Conservation (phyloP, 306 rosid genomes). For the Dalbergia cultrata region DNA sequence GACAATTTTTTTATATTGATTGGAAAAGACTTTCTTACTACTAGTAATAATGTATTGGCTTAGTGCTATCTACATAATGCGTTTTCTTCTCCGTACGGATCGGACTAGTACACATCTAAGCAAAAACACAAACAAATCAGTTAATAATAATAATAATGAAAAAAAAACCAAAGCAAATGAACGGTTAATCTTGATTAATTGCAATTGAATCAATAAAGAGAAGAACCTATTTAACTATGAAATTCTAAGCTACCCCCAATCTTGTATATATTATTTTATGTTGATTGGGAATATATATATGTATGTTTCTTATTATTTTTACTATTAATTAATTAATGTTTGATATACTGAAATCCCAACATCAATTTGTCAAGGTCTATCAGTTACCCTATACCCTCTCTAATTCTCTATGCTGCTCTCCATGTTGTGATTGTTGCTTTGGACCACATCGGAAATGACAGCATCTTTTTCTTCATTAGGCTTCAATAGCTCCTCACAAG, state of each 20-base stretch:
- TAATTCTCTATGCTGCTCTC: conserved; percentile 36
- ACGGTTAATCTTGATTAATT: conserved; percentile 8
- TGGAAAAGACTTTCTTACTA: not conserved
- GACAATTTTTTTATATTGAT: too few relatives aligned
- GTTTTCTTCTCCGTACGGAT: not conserved
- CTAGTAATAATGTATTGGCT: too few relatives aligned
- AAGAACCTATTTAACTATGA: conserved; percentile 5
- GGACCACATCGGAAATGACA: conserved; percentile 3
- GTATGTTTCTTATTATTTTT: not conserved
- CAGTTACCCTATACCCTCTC: not conserved
- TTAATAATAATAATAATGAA: too few relatives aligned
- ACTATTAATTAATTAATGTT: conserved; percentile 3
- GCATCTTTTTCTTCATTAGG: conserved; percentile 36
- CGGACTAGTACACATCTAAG: not conserved
- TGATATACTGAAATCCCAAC: conserved; percentile 33
- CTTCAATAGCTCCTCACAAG: conserved; percentile 52
- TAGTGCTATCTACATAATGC: not conserved
- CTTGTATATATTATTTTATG: conserved; percentile 20
- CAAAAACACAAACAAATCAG: not conserved
- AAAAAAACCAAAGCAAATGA: not conserved
- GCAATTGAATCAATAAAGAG: not conserved
- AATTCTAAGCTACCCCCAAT: conserved; percentile 22
- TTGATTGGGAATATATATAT: not conserved
- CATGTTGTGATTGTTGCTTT: conserved; percentile 29
- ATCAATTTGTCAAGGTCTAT: not conserved